Base-by-base conservation (phyloP, 305 asterid species). In the Rubia peregrina region DNA sequence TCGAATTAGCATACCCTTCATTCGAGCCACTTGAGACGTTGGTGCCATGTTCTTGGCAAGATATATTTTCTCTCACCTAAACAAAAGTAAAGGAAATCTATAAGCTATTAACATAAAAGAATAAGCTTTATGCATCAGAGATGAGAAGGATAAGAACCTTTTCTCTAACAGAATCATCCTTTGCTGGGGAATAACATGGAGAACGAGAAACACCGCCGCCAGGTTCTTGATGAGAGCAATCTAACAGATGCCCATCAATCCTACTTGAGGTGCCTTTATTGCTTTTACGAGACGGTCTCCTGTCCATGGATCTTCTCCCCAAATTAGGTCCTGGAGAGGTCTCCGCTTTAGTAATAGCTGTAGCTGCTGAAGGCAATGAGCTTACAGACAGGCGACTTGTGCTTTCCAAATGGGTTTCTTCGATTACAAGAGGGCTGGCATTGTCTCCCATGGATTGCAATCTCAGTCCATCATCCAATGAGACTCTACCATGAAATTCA, bases 31-130 rank as follows among this genome's bases (percentile, higher is more conserved):
- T 73, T 19, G 72, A 72, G 36, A 71, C 59, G 75, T 73, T 41
- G 53, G 68, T 78, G 63, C 75, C 79, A 55, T 65, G 74, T 65
- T 80, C 84, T 30, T 68, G 77, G 30, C 67, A 43, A 74, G 76
- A 40, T 53, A 65, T 78, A 70, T 74, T 73, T 55, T 71, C 78
- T 61, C 77, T 79, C 69, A 74, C 76, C 96, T 89, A 83, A 67
- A 75, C 72, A 80, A 73, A 41, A 76, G 68, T 21, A 19, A 33
- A 5, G 76, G 36, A 41, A 73, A 75, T 33, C 43, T 67, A 63
- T 74, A 66, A 73, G 61, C 40, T 49, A 43, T 46, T 7, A 67
- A 61, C 62, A 66, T 44, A 62, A 36, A 42, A 59, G 38, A 60
- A 63, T 69, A 51, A 60, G 41, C 65, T 30, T 61, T 2, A 70